These are phyloP conservation scores for Thermomucor indicae-seudaticae DNA, from an alignment of 371 early-diverging fungal species.

Conservation along the genomic window DNA sequence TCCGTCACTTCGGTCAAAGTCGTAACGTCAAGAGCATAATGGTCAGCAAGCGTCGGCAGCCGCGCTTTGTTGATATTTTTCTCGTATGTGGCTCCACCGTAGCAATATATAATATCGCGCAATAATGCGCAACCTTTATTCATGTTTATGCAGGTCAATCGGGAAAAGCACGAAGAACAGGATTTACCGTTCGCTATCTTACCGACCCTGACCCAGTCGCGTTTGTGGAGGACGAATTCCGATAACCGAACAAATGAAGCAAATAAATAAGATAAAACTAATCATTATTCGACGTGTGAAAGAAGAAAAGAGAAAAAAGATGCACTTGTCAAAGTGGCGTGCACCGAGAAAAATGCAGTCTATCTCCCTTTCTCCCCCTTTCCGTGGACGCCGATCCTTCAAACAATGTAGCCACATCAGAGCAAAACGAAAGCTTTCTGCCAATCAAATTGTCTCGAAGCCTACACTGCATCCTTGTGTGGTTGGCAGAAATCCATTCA, in stretches of 20 bases:
- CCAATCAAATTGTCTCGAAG: too few relatives aligned
- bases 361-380: too few relatives aligned
- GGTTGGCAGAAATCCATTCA: too few relatives aligned
- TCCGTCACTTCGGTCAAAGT: conserved; percentile 16
- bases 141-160: not conserved
- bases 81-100: conserved; percentile 5
- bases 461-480: too few relatives aligned
- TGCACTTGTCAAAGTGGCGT: too few relatives aligned
- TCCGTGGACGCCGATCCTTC: too few relatives aligned
- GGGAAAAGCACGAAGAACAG: not conserved
- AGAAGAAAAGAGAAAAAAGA: not conserved
- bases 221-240: not conserved
- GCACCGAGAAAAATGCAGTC: too few relatives aligned
- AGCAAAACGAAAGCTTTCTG: too few relatives aligned
- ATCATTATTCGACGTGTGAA: not conserved
- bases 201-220: not conserved
- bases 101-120: conserved; percentile 6
- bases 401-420: too few relatives aligned
- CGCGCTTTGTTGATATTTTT: not conserved
- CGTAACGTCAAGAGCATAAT: conserved; percentile 2
- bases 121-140: conserved; percentile 6
- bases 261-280: not conserved
- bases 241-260: not conserved
- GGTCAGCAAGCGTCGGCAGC: not conserved
- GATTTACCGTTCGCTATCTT: not conserved